Percentiles rank a stretch among this genome's conserved stretches.
These are phyloP conservation scores for Alternaria dauci DNA, from an alignment of 2,329 filamentous ascomycete genomes.

Conservation along the genomic window DNA sequence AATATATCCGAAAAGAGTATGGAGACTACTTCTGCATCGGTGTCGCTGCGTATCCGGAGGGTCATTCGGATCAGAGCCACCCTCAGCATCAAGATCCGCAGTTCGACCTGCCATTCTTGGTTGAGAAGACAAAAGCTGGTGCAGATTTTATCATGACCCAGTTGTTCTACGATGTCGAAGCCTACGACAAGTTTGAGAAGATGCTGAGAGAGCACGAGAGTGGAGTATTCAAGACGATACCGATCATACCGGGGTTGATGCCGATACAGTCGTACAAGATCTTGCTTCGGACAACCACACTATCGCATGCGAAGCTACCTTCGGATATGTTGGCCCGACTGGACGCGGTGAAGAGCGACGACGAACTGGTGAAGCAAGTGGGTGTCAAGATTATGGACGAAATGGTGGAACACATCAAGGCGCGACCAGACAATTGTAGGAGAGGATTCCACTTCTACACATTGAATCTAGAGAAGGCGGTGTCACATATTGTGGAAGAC, in stretches of 20 bases:
- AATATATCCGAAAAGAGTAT: conserved; percentile 84
- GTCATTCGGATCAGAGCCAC: conserved; percentile 89
- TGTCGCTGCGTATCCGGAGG: conserved; percentile 93
- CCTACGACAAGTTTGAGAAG: conserved; percentile 82
- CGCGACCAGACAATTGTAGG: conserved; percentile 56
- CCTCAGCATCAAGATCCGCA: conserved; percentile 75
- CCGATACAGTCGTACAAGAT: conserved; percentile 98
- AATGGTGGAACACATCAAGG: conserved; percentile 79
- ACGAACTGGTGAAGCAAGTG: conserved; percentile 80
- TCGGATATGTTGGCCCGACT: conserved; percentile 72
- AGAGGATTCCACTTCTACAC: conserved; percentile 97
- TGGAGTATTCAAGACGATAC: conserved; percentile 83
- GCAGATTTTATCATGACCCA: conserved; percentile 99
- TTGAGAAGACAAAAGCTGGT: conserved; percentile 89
- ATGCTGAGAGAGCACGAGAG: conserved; percentile 81
- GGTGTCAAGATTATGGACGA: conserved; percentile 86
- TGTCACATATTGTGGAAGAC: conserved; percentile 89
- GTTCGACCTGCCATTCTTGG: conserved; percentile 81
- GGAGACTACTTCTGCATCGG: conserved; percentile 97
- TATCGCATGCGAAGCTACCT: conserved; percentile 88
- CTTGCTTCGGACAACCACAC: conserved; percentile 89
- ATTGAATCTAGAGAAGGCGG: conserved; percentile 92
- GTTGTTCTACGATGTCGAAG: conserved; percentile 89
- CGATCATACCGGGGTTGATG: conserved; percentile 95
- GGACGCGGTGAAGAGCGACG: conserved; percentile 77